Evolutionary conservation across 169 alveolate species (phyloP).

Genomic region (Plasmodium billcollinsi): DNA sequence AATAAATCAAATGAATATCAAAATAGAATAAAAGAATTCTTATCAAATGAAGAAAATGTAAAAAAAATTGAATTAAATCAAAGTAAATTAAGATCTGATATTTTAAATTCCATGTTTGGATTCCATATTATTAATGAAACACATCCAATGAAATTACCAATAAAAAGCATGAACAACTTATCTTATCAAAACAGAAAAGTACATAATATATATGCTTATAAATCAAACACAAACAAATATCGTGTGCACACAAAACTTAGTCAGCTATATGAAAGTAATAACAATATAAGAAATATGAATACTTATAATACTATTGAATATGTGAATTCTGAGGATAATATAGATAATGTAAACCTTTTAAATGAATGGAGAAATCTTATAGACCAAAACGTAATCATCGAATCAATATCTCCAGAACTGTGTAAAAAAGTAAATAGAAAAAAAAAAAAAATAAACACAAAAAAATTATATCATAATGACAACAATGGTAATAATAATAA

Average conservation of each 20-base stretch:
- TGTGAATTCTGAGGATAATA: not conserved
- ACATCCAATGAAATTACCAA: constrained; percentile 57
- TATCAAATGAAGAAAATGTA: constrained; percentile 16
- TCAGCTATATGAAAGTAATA: not conserved
- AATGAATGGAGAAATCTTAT: too few species aligned
- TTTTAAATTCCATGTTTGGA: constrained; percentile 60
- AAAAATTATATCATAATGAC: too few species aligned
- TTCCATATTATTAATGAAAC: constrained; percentile 55
- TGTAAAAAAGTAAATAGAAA: not conserved
- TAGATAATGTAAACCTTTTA: not conserved
- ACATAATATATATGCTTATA: not conserved
- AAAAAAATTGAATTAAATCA: constrained; percentile 22
- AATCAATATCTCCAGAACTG: too few species aligned
- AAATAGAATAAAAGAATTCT: not conserved
- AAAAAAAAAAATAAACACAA: not conserved
- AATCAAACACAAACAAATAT: not conserved
- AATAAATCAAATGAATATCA: not conserved
- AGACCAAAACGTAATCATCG: too few species aligned
- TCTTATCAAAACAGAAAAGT: not conserved
- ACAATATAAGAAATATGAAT: too few species aligned
- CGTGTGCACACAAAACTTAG: not conserved
- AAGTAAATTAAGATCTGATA: constrained; percentile 28
- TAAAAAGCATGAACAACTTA: constrained; percentile 21
- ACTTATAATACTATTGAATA: too few species aligned
- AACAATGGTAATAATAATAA: too few species aligned